These are phyloP conservation scores for Dacryopinax spathularia DNA, from an alignment of 768 basidiomycete genomes.

Conservation along the genomic window DNA sequence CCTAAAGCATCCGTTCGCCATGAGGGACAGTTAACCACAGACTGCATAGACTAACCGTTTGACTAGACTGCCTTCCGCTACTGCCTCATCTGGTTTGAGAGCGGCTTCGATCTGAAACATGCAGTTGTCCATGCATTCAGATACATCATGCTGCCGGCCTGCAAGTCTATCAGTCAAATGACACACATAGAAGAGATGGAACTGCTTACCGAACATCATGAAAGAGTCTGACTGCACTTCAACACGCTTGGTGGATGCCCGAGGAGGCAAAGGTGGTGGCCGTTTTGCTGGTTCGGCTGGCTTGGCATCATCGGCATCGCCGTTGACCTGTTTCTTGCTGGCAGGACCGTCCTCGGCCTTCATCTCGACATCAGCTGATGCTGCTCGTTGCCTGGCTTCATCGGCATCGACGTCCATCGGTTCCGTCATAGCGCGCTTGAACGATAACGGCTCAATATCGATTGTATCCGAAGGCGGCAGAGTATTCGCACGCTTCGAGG, in stretches of 20 bases:
- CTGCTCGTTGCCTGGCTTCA: not conserved
- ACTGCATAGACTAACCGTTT: conserved; percentile 11
- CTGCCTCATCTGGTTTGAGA: conserved; percentile 46
- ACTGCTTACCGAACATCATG: conserved; percentile 85
- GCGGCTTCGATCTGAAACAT: conserved; percentile 98
- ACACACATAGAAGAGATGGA: conserved; percentile 3
- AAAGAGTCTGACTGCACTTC: conserved; percentile 48
- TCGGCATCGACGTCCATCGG: not conserved
- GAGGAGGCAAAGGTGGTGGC: conserved; percentile 43
- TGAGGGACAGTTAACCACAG: not conserved
- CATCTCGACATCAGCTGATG: conserved; percentile 20
- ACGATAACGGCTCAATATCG: not conserved
- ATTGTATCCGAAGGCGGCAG: not conserved
- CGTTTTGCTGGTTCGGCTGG: conserved; percentile 15
- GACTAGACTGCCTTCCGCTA: conserved; percentile 6
- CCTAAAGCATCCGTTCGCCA: conserved; percentile 23
- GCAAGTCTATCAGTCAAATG: not conserved
- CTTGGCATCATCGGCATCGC: not conserved
- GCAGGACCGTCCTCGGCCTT: conserved; percentile 17
- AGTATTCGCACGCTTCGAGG: not conserved
- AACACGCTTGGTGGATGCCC: conserved; percentile 27
- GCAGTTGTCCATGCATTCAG: conserved; percentile 98
- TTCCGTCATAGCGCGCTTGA: not conserved
- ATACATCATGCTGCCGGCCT: conserved; percentile 96
- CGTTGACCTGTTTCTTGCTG: conserved; percentile 11